Evolutionary conservation across 305 asterid species (phyloP), one percentile per base, ranked within the genome.

Genomic region (Fraxinus paxiana): DNA sequence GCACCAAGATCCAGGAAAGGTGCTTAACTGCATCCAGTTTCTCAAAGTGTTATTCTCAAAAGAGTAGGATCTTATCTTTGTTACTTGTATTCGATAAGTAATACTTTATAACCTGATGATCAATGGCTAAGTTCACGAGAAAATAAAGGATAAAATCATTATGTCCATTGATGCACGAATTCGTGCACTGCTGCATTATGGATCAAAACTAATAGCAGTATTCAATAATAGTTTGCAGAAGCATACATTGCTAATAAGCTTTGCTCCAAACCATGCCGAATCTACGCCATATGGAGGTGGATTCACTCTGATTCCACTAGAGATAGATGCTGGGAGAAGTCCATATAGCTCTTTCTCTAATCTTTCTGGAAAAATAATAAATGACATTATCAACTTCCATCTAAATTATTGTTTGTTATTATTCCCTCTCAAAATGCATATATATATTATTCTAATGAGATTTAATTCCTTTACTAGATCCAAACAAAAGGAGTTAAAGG

Each of bases 251-350:
- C 97, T 90, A 77, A 96, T 84, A 80, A 91, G 96, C 88, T 94
- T 92, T 61, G 96, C 98, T 84, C 99, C 99, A 72, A 85, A 90
- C 99, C 99, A 96, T 22, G 94, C 97, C 81, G 99, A 91, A 88
- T 96, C 95, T 18, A 87, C 84, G 26, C 98, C 99, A 85, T 89
- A 86, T 63, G 97, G 96, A 18, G 98, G 93, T 85, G 98, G 96
- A 79, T 91, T 20, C 79, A 96, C 97, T 81, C 90, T 92, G 81
- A 91, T 85, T 80, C 97, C 97, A 71, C 77, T 82, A 56, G 90
- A 87, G 72, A 87, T 78, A 80, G 88, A 84, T 41, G 84, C 73
- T 37, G 97, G 89, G 74, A 91, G 88, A 85, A 79, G 74, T 78
- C 41, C 92, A 54, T 78, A 80, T 77, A 96, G 86, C 86, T 96